phyloP scores from a whole-genome alignment of 371 early-diverging fungal genomes.

The Mucor lusitanicus region DNA sequence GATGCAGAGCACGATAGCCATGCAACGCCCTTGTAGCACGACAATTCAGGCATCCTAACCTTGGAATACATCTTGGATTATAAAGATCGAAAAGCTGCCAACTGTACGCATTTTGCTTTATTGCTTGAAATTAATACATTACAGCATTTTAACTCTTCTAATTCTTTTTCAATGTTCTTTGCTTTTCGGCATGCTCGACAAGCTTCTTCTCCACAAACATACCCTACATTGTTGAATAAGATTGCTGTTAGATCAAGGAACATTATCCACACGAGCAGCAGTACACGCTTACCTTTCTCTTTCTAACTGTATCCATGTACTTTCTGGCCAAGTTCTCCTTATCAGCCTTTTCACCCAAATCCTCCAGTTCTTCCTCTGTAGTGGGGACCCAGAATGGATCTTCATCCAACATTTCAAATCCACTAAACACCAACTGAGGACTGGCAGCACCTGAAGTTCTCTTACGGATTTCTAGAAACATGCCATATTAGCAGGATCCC shows the following conservation, averaged over 20 bases:
- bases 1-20: too few species aligned
- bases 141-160: constrained; percentile 8
- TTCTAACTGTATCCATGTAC: constrained; percentile 94
- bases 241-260: not conserved
- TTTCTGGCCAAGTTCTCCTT: constrained; percentile 93
- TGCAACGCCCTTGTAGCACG: too few species aligned
- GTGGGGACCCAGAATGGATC: constrained; percentile 99
- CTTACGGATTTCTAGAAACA: constrained; percentile 80
- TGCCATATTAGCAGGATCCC: not conserved
- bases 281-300: constrained; percentile 94
- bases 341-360: constrained; percentile 95
- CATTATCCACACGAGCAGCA: too few species aligned
- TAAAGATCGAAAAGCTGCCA: too few species aligned
- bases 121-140: too few species aligned
- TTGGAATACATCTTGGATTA: too few species aligned
- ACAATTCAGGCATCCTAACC: too few species aligned
- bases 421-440: constrained; percentile 92
- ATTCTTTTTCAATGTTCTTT: constrained; percentile 80
- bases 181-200: constrained; percentile 94
- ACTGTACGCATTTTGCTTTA: too few species aligned
- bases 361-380: constrained; percentile 96
- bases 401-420: constrained; percentile 87
- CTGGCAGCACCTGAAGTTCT: constrained; percentile 93
- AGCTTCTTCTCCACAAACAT: constrained; percentile 90
- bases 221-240: constrained; percentile 50